Evolutionary conservation across 2,329 filamentous ascomycete species (phyloP), one percentile per base, ranked within the genome.

Genomic region (Neopestalotiopsis clavispora): DNA sequence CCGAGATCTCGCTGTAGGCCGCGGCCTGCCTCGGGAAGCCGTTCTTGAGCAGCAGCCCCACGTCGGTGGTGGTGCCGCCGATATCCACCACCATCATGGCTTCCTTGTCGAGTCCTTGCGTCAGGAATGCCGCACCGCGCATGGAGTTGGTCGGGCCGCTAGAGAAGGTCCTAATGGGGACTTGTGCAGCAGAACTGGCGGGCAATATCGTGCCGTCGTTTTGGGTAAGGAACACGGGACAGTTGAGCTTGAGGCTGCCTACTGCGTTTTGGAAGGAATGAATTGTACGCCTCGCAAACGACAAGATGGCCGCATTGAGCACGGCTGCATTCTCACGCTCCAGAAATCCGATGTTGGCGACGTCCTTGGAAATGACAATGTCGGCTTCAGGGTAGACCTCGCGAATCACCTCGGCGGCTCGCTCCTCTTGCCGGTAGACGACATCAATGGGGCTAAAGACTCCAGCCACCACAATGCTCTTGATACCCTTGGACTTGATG

Each of bases 311-410:
- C 0, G 87, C 88, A 71, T 91, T 90, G 14, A 91, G 79, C 14
- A 91, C 88, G 2, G 86, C 84, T 0, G 89, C 88, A 72, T 91
- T 91, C 75, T 91, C 89, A 56, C 89, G 81, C 75, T 89, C 88
- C 9, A 89, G 77, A 65, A 89, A 86, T 61, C 79, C 85, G 32
- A 85, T 76, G 69, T 81, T 86, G 13, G 84, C 85, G 1, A 87
- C 83, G 9, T 85, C 82, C 59, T 83, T 82, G 7, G 84, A 85
- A 60, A 80, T 79, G 1, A 87, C 82, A 2, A 87, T 78, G 67
- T 85, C 79, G 34, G 74, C 76, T 0, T 73, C 80, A 0, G 80
- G 79, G 1, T 82, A 71, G 20, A 78, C 77, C 1, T 74, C 69
- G 3, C 72, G 76, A 23, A 86, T 74, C 14, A 85, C 79, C 1